phyloP scores from a whole-genome alignment of 495 filamentous ascomycete species.

The Penicillium parvum region DNA sequence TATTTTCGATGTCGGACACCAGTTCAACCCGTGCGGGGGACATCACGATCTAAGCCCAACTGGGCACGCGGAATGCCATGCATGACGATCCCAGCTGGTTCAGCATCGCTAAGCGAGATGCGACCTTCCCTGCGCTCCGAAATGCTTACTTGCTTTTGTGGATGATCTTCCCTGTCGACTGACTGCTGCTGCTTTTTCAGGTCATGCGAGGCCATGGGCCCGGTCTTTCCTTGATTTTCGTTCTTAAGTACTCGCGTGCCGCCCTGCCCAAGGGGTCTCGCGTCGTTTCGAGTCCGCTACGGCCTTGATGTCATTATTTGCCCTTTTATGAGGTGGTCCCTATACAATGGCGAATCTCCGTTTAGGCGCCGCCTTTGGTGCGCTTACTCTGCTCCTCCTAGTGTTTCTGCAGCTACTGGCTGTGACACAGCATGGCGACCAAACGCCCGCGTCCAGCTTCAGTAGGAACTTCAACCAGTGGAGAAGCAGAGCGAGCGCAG shows the following conservation, averaged over 20 bases:
- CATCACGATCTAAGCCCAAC: conserved; percentile 9
- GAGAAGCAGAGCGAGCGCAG: conserved; percentile 20
- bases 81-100: conserved; percentile 14
- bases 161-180: conserved; percentile 10
- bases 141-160: conserved; percentile 3
- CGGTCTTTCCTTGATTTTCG: neutral
- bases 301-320: conserved; percentile 5
- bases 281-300: neutral
- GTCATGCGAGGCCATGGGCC: neutral
- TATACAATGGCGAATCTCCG: conserved; percentile 26
- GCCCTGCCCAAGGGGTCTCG: neutral
- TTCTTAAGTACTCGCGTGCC: conserved; percentile 11
- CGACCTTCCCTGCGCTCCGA: conserved; percentile 2
- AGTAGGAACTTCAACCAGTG: conserved; percentile 19
- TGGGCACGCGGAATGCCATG: conserved; percentile 9
- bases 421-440: conserved; percentile 12
- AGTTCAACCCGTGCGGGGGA: conserved; percentile 14
- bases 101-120: conserved; percentile 12
- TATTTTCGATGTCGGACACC: conserved; percentile 7
- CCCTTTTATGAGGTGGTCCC: no score
- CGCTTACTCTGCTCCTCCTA: conserved; percentile 21
- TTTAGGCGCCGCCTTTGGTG: conserved; percentile 21
- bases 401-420: conserved; percentile 31
- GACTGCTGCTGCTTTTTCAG: neutral
- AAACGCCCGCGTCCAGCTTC: conserved; percentile 12